phyloP scores from a whole-genome alignment of 176 grass and related monocot genomes.

The Zizania latifolia region DNA sequence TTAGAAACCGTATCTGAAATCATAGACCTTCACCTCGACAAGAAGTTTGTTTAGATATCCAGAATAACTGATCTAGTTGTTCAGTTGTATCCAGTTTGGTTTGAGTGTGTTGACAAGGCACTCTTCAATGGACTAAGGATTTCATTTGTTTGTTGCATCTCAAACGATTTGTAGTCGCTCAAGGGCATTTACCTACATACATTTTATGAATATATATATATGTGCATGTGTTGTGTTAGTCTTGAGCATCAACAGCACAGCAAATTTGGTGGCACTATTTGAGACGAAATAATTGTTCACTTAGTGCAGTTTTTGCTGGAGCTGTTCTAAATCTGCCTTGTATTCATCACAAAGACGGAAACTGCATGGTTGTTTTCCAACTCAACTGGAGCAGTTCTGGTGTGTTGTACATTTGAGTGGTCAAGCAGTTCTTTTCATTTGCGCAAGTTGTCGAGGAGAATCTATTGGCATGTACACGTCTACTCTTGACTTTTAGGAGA shows the following conservation, averaged over 20 bases:
- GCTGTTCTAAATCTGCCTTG: neutral
- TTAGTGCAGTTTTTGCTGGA: neutral
- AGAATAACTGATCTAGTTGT: slow-evolving; percentile 57
- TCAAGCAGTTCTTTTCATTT: too few relatives aligned
- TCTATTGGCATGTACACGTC: too few relatives aligned
- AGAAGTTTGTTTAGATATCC: slow-evolving; percentile 24
- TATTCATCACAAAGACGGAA: neutral
- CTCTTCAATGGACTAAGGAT: slow-evolving; percentile 37
- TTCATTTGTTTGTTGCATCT: slow-evolving; percentile 49
- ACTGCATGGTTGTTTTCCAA: neutral
- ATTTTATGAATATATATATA: slow-evolving; percentile 25
- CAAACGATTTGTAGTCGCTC: slow-evolving; percentile 25
- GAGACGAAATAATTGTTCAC: neutral
- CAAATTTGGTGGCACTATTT: neutral
- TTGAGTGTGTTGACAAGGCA: slow-evolving; percentile 36
- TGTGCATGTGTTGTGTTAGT: neutral
- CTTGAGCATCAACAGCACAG: neutral
- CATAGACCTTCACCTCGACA: slow-evolving; percentile 55
- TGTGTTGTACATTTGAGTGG: neutral
- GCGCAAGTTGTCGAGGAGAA: too few relatives aligned
- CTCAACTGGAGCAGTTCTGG: neutral
- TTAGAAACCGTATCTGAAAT: slow-evolving; percentile 64
- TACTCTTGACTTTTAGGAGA: too few relatives aligned
- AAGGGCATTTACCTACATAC: slow-evolving; percentile 9
- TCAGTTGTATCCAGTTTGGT: slow-evolving; percentile 43